Conservation (phyloP, 345 rosid species). For the Theobroma cacao region DNA sequence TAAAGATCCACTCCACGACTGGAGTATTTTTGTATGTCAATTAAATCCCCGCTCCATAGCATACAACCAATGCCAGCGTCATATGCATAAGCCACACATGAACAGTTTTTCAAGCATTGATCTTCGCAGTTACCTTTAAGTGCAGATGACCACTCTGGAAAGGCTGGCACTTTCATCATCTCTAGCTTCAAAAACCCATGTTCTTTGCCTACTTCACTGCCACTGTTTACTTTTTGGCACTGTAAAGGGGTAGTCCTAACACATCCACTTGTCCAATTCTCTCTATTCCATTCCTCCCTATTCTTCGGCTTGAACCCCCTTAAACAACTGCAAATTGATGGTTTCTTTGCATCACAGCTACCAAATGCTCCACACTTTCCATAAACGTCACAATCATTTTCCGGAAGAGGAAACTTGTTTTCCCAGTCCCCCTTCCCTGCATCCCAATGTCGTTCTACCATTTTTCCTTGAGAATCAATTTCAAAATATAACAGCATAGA, state of each 20-base stretch:
- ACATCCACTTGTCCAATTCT: slow-evolving; percentile 52
- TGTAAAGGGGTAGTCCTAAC: slow-evolving; percentile 30
- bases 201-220: slow-evolving; percentile 20
- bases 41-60: slow-evolving; percentile 42
- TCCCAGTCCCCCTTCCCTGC: slow-evolving; percentile 20
- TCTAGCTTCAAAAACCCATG: slow-evolving; percentile 42
- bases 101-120: slow-evolving; percentile 42
- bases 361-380: slow-evolving; percentile 51
- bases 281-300: slow-evolving; percentile 33
- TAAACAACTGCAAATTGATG: slow-evolving; percentile 49
- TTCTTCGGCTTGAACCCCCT: slow-evolving; percentile 48
- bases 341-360: slow-evolving; percentile 16
- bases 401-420: neutral
- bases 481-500: neutral
- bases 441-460: slow-evolving; percentile 17
- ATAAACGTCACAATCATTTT: slow-evolving; percentile 39
- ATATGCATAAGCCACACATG: slow-evolving; percentile 47
- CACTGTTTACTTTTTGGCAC: slow-evolving; percentile 32
- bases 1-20: slow-evolving; percentile 32
- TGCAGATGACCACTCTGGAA: slow-evolving; percentile 3
- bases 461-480: slow-evolving; percentile 34
- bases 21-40: slow-evolving; percentile 34
- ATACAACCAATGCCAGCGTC: slow-evolving; percentile 44
- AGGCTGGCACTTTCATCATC: slow-evolving; percentile 46
- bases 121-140: slow-evolving; percentile 20